These are phyloP conservation scores for Lotmaria passim DNA, from an alignment of 208 protist genomes.

Conservation along the genomic window DNA sequence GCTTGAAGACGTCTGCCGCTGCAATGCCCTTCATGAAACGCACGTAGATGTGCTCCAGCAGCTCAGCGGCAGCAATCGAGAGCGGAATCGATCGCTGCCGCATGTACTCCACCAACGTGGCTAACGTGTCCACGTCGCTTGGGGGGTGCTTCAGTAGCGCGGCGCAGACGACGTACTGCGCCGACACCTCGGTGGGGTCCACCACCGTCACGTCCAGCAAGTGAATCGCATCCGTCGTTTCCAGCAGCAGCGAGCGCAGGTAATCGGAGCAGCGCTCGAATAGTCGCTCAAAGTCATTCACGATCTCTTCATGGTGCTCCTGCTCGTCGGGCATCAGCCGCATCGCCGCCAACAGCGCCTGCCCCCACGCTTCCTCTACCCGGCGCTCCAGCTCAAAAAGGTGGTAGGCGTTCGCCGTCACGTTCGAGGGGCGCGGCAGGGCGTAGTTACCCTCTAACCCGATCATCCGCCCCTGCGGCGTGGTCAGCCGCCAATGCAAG, in stretches of 20 bases:
- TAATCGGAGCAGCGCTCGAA: constrained; percentile 71
- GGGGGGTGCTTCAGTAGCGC: constrained; percentile 65
- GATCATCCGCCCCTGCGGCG: constrained; percentile 22
- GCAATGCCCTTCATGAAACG: constrained; percentile 78
- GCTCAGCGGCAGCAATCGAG: constrained; percentile 43
- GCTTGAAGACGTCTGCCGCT: constrained; percentile 63
- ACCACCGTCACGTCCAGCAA: constrained; percentile 37
- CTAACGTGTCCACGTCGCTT: constrained; percentile 38
- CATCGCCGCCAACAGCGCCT: constrained; percentile 60
- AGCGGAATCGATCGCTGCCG: constrained; percentile 45
- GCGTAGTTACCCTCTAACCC: constrained; percentile 35
- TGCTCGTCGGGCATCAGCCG: constrained; percentile 57
- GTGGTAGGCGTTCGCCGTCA: constrained; percentile 25
- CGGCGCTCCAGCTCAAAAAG: constrained; percentile 37
- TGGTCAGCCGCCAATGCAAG: constrained; percentile 37
- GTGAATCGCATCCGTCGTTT: constrained; percentile 42
- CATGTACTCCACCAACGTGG: constrained; percentile 54
- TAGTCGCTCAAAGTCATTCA: constrained; percentile 66
- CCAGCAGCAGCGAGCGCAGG: constrained; percentile 52
- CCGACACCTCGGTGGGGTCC: constrained; percentile 32
- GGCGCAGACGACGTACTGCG: constrained; percentile 51
- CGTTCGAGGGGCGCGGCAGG: constrained; percentile 22
- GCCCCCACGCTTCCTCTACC: constrained; percentile 67
- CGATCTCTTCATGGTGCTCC: constrained; percentile 72
- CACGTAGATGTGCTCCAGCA: constrained; percentile 69